Base-by-base conservation (phyloP, 257 asterid genomes). In the Paraleonurus japonicus region DNA sequence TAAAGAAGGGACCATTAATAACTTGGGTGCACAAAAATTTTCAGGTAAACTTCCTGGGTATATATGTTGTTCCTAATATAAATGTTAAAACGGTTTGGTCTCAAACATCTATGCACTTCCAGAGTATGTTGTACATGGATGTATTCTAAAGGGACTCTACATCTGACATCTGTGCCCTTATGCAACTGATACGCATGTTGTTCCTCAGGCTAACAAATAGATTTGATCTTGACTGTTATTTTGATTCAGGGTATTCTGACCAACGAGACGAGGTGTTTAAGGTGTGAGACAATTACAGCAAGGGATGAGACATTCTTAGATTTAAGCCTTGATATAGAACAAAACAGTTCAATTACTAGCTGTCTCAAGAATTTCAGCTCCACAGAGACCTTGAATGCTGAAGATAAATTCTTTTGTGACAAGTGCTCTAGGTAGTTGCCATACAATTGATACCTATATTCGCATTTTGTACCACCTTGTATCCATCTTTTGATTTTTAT, bases 21-120 rank as follows among this genome's bases (percentile, higher is more conserved):
- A 87, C 92, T 61, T 90, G 92, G 97, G 97, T 89, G 73, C 97
- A 90, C 84, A 85, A 84, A 74, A 85, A 78, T 69, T 90, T 90
- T 77, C 96, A 90, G 97, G 97, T 85, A 68, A 61, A 75, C 55
- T 50, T 61, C 4, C 53, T 61, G 11, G 26, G 26, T 70, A 23
- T 39, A 10, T 43, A 13, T 13, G 55, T 15, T 5, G 22, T 37
- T 23, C 15, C 30, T 0, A 23, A 61, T 78, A 64, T 3, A 41
- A 11, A 41, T 7, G 47, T 39, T n/a, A 20, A 8, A 23, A 3
- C 1, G 12, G 39, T 5, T 16, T 41, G n/a, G 27, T 37, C 22
- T 55, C 22, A 7, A 30, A 54, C 35, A 35, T 26, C 39, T n/a
- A 8, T 19, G 55, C 55, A 13, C 62, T n/a, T 53, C 9, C 53